Evolutionary conservation across 179 eudicot species (phyloP).

Genomic region (Vitellaria paradoxa): DNA sequence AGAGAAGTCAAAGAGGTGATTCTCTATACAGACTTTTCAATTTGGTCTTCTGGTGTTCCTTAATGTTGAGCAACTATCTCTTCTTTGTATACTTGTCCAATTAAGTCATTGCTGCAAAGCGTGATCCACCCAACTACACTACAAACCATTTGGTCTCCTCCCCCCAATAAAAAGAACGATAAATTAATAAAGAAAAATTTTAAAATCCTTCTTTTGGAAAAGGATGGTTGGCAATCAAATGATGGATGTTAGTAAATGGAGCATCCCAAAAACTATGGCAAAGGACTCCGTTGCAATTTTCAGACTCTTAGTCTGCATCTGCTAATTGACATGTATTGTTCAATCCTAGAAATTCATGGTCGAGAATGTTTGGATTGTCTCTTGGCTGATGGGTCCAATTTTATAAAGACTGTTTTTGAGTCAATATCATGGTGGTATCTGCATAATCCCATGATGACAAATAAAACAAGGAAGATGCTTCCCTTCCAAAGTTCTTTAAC

Average conservation of each 20-base stretch:
- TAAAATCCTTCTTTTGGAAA: neutral
- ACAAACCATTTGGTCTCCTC: conserved; percentile 1
- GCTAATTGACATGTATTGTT: no score
- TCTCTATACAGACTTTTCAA: neutral
- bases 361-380: no score
- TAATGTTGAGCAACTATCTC: neutral
- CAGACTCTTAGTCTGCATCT: no score
- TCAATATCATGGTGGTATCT: no score
- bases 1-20: conserved; percentile 28
- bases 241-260: conserved; percentile 3
- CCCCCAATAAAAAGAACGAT: neutral
- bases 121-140: neutral
- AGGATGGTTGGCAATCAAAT: neutral
- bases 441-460: no score
- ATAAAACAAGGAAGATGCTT: no score
- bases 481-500: no score
- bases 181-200: neutral
- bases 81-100: neutral
- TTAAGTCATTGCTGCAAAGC: neutral
- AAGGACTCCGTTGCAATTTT: no score
- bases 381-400: no score
- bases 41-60: neutral
- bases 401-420: no score
- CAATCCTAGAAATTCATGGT: no score
- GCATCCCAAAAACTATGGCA: neutral